These are phyloP conservation scores for Wolfiporia cocos DNA, from an alignment of 1,284 basidiomycete genomes.

Conservation along the genomic window DNA sequence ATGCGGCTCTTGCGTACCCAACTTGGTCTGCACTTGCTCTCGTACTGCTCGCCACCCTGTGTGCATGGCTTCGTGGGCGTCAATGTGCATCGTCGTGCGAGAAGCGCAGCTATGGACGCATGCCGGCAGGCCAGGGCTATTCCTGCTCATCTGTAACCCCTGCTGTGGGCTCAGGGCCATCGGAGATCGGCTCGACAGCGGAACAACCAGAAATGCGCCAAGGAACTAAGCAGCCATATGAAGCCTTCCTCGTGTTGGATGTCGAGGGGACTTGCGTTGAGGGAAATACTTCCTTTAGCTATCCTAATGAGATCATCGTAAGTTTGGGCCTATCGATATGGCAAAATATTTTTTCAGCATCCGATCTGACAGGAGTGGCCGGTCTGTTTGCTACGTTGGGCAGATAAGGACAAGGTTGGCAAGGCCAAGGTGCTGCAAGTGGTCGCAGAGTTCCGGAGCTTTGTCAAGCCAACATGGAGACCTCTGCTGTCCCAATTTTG, in stretches of 20 bases:
- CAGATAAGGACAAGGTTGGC: slow-evolving; percentile 47
- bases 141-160: too few relatives aligned
- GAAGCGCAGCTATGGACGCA: too few relatives aligned
- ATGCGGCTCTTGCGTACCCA: too few relatives aligned
- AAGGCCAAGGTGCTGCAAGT: slow-evolving; percentile 56
- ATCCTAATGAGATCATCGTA: slow-evolving; percentile 87
- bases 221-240: slow-evolving; percentile 49
- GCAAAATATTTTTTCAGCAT: not conserved
- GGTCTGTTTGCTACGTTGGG: slow-evolving; percentile 84
- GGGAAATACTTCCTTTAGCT: slow-evolving; percentile 32
- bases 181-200: too few relatives aligned
- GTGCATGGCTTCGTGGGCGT: too few relatives aligned
- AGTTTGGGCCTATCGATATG: slow-evolving; percentile 24
- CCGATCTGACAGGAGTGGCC: slow-evolving; percentile 89
- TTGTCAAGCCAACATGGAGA: slow-evolving; percentile 84
- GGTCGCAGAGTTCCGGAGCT: slow-evolving; percentile 80
- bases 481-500: slow-evolving; percentile 83
- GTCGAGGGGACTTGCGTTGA: slow-evolving; percentile 87
- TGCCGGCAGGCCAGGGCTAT: too few relatives aligned
- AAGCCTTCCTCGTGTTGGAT: slow-evolving; percentile 74
- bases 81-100: too few relatives aligned
- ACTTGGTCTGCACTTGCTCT: too few relatives aligned
- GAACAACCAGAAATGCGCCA: slow-evolving; percentile 8
- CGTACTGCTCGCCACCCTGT: too few relatives aligned
- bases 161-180: too few relatives aligned